Conservation (phyloP, 1,139 yeast species). For the Hyphopichia fennica region DNA sequence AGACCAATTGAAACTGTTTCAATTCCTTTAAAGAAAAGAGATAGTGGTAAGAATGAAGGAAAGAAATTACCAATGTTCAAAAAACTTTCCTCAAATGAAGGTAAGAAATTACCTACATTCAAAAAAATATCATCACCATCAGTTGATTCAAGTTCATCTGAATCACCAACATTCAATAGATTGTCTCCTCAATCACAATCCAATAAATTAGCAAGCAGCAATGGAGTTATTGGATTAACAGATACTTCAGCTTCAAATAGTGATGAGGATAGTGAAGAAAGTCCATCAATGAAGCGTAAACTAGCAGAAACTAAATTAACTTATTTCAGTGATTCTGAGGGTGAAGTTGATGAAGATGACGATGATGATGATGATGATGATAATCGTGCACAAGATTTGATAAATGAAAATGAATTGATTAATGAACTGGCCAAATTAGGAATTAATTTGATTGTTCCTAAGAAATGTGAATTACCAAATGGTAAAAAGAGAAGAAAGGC, state of each 20-base stretch:
- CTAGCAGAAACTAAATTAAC: constrained; percentile 48
- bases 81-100: constrained; percentile 8
- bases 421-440: constrained; percentile 21
- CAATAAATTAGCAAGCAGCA: no score
- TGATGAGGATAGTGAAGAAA: constrained; percentile 39
- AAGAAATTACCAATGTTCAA: constrained; percentile 12
- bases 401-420: constrained; percentile 47
- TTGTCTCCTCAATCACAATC: background rate
- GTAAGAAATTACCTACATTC: constrained; percentile 23
- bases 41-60: constrained; percentile 4
- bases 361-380: constrained; percentile 42
- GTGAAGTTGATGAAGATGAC: constrained; percentile 39
- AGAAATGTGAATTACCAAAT: constrained; percentile 47
- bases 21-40: constrained; percentile 26
- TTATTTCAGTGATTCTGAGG: constrained; percentile 51
- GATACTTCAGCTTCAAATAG: constrained; percentile 41
- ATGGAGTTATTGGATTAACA: constrained; percentile 39
- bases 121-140: constrained; percentile 22
- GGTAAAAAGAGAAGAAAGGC: constrained; percentile 80
- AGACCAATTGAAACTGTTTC: constrained; percentile 28
- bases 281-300: constrained; percentile 39
- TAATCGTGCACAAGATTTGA: constrained; percentile 31
- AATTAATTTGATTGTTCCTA: constrained; percentile 44
- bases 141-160: constrained; percentile 3
- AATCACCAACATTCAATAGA: background rate